Percentiles rank a stretch among this genome's conserved stretches.
phyloP scores from a whole-genome alignment of 805 yeast genomes.

The Pichia membranifaciens region DNA sequence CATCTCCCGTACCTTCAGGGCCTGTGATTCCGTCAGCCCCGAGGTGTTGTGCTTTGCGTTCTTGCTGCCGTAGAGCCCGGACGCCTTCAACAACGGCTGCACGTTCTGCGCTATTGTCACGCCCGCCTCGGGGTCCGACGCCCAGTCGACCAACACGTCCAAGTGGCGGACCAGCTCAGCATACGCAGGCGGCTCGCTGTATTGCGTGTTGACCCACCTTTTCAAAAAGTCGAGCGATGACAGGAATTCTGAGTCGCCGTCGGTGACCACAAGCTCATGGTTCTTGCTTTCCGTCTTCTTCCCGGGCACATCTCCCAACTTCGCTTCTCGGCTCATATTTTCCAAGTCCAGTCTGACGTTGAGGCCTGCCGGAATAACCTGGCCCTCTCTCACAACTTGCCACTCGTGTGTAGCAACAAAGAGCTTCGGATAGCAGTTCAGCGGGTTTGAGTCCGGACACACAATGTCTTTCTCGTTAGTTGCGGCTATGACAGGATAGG shows the following conservation, averaged over 20 bases:
- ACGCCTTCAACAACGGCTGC: slow-evolving; percentile 27
- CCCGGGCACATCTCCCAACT: slow-evolving; percentile 31
- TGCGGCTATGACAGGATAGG: slow-evolving; percentile 2
- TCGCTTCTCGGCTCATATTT: slow-evolving; percentile 68
- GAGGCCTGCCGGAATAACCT: slow-evolving; percentile 72
- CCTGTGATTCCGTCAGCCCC: slow-evolving; percentile 13
- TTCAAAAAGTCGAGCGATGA: slow-evolving; percentile 6
- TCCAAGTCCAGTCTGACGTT: slow-evolving; percentile 71
- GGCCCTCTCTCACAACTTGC: slow-evolving; percentile 66
- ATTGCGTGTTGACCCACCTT: not conserved
- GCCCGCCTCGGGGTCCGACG: slow-evolving; percentile 66
- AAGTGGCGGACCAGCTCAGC: slow-evolving; percentile 21
- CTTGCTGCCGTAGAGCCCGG: slow-evolving; percentile 23
- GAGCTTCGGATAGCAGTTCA: slow-evolving; percentile 55
- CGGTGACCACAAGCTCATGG: slow-evolving; percentile 11
- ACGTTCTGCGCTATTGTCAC: slow-evolving; percentile 36
- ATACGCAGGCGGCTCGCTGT: not conserved
- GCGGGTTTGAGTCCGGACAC: slow-evolving; percentile 38
- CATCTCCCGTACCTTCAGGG: slow-evolving; percentile 39
- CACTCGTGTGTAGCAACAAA: slow-evolving; percentile 66
- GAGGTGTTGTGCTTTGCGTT: not conserved
- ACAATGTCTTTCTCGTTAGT: slow-evolving; percentile 22
- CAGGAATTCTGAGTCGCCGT: slow-evolving; percentile 2
- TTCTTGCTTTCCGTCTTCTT: slow-evolving; percentile 1
- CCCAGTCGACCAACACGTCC: slow-evolving; percentile 47